Base-by-base conservation (phyloP, 768 basidiomycete genomes). In the Termitomyces sp. region DNA sequence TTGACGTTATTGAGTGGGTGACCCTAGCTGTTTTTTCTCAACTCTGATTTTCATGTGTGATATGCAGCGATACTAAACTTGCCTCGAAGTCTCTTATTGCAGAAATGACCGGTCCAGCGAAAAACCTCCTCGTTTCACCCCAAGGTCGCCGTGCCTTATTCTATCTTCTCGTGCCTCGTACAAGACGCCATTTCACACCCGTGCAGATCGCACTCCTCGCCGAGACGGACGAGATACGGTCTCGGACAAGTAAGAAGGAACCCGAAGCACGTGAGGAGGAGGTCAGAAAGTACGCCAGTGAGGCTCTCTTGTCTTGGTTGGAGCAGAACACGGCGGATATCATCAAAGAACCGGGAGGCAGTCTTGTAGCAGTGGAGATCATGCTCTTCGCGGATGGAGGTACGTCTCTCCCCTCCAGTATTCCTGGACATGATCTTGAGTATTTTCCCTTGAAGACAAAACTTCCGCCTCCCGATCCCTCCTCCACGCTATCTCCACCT, bases 311-410 rank as follows among this genome's bases (percentile, higher is more conserved):
- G n/a, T 71, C 77, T 27, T 89, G 89, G 76, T 77, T 95, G 1
- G 76, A 76, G 31, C 76, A 84, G 55, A 80, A 82, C 14, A 91
- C 84, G 0, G 82, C 75, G 4, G 77, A 76, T 43, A 43, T 90
- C 13, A 75, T 87, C 8, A 75, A 86, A 56, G 93, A 95, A 59
- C 82, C 94, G 0, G 89, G 86, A 22, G 91, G 90, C 7, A 89
- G 88, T 59, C 69, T 97, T 52, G 77, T 95, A 0, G 79, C 92
- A 7, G 74, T 80, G 12, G 94, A 98, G 60, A 77, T 94, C 49
- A 85, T 96, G 86, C 82, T 97, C 0, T 87, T 84, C 56, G 84
- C 90, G 4, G 87, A 92, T 37, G 93, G 90, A 65, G 92, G 94
- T 94, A 61, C 56, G 82, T 77, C 24, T 0, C 14, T 43, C 18